phyloP scores from a whole-genome alignment of 345 rosid genomes.

The Dipteronia sinensis region DNA sequence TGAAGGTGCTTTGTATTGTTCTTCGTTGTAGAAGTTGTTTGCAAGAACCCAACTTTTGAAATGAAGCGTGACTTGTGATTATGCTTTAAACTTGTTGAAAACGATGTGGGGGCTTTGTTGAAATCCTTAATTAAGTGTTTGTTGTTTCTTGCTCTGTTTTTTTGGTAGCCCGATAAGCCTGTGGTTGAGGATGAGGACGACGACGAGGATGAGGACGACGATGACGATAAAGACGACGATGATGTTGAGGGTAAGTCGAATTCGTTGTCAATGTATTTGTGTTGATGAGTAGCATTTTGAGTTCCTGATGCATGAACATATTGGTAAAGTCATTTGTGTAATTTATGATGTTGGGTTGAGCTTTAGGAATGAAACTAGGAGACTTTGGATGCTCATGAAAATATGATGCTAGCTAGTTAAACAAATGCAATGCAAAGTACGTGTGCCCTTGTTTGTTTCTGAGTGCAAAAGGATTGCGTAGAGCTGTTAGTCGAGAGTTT shows the following conservation, averaged over 20 bases:
- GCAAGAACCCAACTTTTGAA: not conserved
- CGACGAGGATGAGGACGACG: conserved; percentile 65
- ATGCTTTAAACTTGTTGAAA: no score
- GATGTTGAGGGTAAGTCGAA: conserved; percentile 50
- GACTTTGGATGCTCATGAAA: no score
- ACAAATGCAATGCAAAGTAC: no score
- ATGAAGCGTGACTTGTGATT: not conserved
- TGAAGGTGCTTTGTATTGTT: no score
- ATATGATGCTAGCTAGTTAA: no score
- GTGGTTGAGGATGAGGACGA: conserved; percentile 71
- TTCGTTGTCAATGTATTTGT: no score
- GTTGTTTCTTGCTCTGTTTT: not conserved
- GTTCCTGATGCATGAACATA: not conserved
- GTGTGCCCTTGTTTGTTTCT: no score
- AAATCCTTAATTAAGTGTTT: not conserved
- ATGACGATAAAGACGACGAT: conserved; percentile 63
- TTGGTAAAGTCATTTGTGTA: not conserved
- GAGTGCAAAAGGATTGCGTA: no score
- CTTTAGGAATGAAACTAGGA: no score
- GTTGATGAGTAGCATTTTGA: not conserved
- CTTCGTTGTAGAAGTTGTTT: not conserved
- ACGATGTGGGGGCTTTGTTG: not conserved
- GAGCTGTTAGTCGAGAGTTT: no score
- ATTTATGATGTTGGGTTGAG: not conserved
- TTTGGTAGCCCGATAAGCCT: conserved; percentile 57